Evolutionary conservation across 1,284 basidiomycete genomes (phyloP), one percentile per base, ranked within the genome.

Genomic region (Uromyces viciae-fabae): DNA sequence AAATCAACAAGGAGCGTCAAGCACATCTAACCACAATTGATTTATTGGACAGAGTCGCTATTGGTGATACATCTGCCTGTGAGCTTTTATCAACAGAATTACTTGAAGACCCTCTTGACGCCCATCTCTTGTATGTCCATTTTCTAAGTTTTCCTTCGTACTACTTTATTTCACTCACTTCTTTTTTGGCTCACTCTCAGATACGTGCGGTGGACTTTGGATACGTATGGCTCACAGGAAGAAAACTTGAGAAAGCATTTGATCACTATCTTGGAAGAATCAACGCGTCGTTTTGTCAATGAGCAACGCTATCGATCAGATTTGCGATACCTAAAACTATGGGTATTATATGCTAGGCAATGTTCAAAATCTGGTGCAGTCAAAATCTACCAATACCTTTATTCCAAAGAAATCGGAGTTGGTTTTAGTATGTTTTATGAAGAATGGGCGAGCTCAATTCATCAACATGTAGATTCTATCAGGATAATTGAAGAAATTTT

Each of bases 291-390:
- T 73, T 96, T 98, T 85, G 90, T 92, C 81, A 89, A 90, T 38
- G 93, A 95, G 84, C 88, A 89, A 40, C 88, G 91, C 36, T 98
- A 96, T 87, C 90, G 90, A 84, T 91, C 91, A 82, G 95, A 98
- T 87, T 87, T 92, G 77, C 90, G 95, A 60, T 97, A 98, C 86
- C 89, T 98, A 73, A 93, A 92, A 85, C 87, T 96, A 46, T 97
- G 95, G 95, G 90, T 91, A 19, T 88, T 92, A 82, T 94, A 94
- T 85, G 91, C 93, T 1, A 80, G 84, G 40, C 83, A 89, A 90
- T 72, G 89, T 90, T 83, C 89, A 92, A 60, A 88, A 89, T 81
- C 54, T 82, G 81, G 86, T 84, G 81, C 90, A 90, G 81, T 86
- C 60, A 75, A 87, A 84, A 90, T 94, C 79, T 94, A 92, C 83